These are phyloP conservation scores for Penicillium sp. DNA, from an alignment of 2,329 filamentous ascomycete species.

Conservation along the genomic window DNA sequence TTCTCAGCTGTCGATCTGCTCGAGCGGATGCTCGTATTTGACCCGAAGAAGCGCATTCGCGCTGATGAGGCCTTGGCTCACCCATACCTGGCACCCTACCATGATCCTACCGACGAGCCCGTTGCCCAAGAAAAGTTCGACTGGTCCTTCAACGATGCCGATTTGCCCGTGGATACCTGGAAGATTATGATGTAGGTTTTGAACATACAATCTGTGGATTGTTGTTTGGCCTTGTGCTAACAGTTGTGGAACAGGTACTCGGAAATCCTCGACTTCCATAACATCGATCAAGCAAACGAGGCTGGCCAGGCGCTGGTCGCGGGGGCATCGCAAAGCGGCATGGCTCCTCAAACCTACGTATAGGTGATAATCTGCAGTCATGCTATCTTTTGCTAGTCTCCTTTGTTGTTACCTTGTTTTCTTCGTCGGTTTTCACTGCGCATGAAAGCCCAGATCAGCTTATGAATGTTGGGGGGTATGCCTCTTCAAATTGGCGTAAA, in stretches of 20 bases:
- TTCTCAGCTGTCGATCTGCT: conserved; percentile 81
- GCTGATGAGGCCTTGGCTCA: conserved; percentile 84
- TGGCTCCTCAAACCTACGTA: conserved; percentile 32
- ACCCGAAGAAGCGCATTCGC: conserved; percentile 92
- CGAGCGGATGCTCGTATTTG: conserved; percentile 96
- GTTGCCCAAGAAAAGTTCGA: conserved; percentile 97
- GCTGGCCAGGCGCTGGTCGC: conserved; percentile 36
- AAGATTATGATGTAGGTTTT: conserved; percentile 97
- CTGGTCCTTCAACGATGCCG: conserved; percentile 99
- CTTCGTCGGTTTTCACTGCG: conserved; percentile 26
- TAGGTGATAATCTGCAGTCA: conserved; percentile 20
- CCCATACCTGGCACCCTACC: conserved; percentile 93
- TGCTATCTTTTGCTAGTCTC: conserved; percentile 14
- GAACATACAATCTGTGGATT: background rate
- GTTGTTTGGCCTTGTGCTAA: background rate
- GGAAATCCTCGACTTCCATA: conserved; percentile 98
- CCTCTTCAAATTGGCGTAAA: conserved; percentile 24
- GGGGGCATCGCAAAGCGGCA: conserved; percentile 26
- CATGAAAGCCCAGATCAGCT: conserved; percentile 27
- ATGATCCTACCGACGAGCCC: conserved; percentile 95
- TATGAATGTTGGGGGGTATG: conserved; percentile 21
- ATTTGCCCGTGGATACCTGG: conserved; percentile 98
- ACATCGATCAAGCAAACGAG: conserved; percentile 66
- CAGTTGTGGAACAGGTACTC: conserved; percentile 73
- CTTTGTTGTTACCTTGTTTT: conserved; percentile 19